Evolutionary conservation across 169 alveolate species (phyloP).

Genomic region (Cryptosporidium tyzzeri): DNA sequence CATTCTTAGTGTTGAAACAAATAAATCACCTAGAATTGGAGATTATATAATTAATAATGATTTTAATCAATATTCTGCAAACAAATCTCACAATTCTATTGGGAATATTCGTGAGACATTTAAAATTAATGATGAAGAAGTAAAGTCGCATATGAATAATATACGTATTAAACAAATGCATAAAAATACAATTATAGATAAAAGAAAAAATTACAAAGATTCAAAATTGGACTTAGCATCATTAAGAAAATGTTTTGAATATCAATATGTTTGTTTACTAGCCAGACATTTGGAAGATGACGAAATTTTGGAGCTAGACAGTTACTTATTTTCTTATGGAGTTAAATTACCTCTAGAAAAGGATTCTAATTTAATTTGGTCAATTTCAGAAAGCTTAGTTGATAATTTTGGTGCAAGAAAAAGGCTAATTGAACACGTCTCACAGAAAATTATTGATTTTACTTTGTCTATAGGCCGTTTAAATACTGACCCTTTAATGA

Average conservation of each 20-base stretch:
- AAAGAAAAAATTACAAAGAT: not conserved
- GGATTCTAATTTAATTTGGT: slow-evolving; percentile 43
- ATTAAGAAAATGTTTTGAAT: slow-evolving; percentile 2
- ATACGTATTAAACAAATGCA: not conserved
- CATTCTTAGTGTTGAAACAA: not conserved
- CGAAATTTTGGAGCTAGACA: slow-evolving; percentile 30
- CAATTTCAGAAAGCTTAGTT: slow-evolving; percentile 44
- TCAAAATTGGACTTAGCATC: not conserved
- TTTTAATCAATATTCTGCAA: not conserved
- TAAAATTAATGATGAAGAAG: not conserved
- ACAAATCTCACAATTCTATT: not conserved
- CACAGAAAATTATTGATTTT: slow-evolving; percentile 19
- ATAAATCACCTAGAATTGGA: not conserved
- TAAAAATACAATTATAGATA: not conserved
- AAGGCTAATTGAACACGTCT: slow-evolving; percentile 23
- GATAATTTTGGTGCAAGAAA: slow-evolving; percentile 55
- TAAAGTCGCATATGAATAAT: not conserved
- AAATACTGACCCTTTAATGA: slow-evolving; percentile 30
- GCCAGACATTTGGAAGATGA: slow-evolving; percentile 34
- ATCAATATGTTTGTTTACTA: slow-evolving; percentile 22
- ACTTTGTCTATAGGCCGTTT: slow-evolving; percentile 7
- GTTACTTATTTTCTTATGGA: not conserved
- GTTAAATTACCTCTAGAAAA: not conserved
- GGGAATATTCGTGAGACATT: not conserved
- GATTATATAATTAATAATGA: not conserved